phyloP scores from a whole-genome alignment of 768 basidiomycete genomes.

The Leccinum barrowsii region DNA sequence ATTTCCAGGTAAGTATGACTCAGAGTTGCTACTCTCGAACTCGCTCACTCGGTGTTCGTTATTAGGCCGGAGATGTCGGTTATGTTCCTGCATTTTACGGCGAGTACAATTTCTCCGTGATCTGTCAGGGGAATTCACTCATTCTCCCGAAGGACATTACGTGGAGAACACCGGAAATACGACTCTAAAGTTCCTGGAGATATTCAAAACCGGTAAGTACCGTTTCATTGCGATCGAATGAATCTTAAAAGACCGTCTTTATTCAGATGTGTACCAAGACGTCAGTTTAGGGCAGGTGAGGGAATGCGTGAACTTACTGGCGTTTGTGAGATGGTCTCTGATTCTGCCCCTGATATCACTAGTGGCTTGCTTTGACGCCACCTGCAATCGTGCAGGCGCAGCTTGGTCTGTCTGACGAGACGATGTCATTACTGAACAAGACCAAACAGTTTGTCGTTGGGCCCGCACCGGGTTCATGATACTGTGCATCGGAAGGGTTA shows the following conservation, averaged over 20 bases:
- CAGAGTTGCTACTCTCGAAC: not conserved
- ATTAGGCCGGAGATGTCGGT: conserved; percentile 23
- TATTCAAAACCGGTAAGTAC: conserved; percentile 41
- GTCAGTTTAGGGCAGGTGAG: conserved; percentile 46
- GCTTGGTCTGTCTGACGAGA: conserved; percentile 38
- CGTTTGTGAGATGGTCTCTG: not conserved
- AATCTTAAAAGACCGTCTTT: not conserved
- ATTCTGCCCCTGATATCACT: not conserved
- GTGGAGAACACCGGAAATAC: conserved; percentile 53
- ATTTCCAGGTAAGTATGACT: conserved; percentile 45
- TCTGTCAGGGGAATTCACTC: not conserved
- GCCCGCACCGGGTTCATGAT: conserved; percentile 1
- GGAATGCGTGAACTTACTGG: not conserved
- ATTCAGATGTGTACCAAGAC: conserved; percentile 25
- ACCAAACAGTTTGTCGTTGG: conserved; percentile 39
- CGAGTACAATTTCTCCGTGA: not conserved
- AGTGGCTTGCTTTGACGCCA: conserved; percentile 47
- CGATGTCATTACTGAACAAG: conserved; percentile 35
- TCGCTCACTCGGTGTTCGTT: not conserved
- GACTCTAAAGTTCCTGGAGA: conserved; percentile 46
- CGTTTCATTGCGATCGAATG: not conserved
- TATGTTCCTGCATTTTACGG: conserved; percentile 17
- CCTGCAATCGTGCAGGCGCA: conserved; percentile 45
- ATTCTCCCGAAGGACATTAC: conserved; percentile 39
- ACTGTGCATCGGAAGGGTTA: not conserved